Base-by-base conservation (phyloP, 2,329 filamentous ascomycete species). In the Penicillium hordei region DNA sequence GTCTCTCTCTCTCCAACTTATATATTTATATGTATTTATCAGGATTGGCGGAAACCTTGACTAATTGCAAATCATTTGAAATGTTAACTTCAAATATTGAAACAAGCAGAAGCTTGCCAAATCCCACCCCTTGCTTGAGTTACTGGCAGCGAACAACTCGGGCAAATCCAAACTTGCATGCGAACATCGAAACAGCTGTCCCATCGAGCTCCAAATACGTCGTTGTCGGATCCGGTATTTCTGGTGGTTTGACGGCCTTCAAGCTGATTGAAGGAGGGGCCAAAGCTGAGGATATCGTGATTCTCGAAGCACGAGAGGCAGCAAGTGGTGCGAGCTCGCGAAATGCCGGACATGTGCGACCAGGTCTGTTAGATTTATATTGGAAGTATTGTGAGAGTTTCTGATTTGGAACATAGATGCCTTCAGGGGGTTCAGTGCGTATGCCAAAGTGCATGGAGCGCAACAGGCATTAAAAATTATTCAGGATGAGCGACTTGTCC, bases 401-500 rank as follows among this genome's bases (percentile, higher is more conserved):
- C 52, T 50, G 1, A 29, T 34, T 15, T 23, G 2, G 2, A 9
- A 25, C 4, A 9, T 25, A 66, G 75, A 81, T 61, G 79, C 79
- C 0, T 82, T 82, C 60, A 74, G 79, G 10, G 80, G 79, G 0
- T 82, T 80, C 61, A 72, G 69, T 38, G 75, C 75, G 13, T 81
- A 81, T 62, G 58, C 72, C 15, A 66, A 72, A 15, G 63, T 79
- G 12, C 78, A 80, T 55, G 79, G 79, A 5, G 57, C 64, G 0
- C 74, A 76, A 25, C 77, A 80, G 63, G 78, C 79, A 2, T 68
- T 78, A 23, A 79, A 80, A 60, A 79, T 81, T 52, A 73, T 80
- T 36, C 72, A 71, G 25, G 77, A 79, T 58, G 79, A 81, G 65
- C 72, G 74, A 15, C 61, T 74, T 5, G 78, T 79, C 1, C 67